These are phyloP conservation scores for Talaromyces verruculosus DNA, from an alignment of 2,329 filamentous ascomycete genomes.

Conservation along the genomic window DNA sequence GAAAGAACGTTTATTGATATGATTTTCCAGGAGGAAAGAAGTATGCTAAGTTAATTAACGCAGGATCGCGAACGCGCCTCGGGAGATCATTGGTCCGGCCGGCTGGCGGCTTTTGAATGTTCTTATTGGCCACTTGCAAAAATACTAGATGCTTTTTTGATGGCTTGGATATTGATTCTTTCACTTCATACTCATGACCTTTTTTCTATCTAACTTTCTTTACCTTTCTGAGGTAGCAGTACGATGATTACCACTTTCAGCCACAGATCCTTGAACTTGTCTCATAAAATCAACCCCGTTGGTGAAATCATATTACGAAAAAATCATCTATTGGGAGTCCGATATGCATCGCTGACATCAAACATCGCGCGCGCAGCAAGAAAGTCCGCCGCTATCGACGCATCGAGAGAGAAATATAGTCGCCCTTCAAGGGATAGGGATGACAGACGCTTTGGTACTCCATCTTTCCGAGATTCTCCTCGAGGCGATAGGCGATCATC, in stretches of 20 bases:
- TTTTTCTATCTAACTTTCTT: neutral
- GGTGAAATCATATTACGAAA: slow-evolving; percentile 6
- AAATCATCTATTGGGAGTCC: slow-evolving; percentile 29
- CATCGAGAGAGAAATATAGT: neutral
- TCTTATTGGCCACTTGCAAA: neutral
- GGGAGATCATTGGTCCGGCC: slow-evolving; percentile 12
- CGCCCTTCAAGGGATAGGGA: neutral
- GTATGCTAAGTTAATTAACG: slow-evolving; percentile 4
- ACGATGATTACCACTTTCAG: slow-evolving; percentile 8
- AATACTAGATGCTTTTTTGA: neutral
- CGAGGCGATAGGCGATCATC: neutral
- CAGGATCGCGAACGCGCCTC: slow-evolving; percentile 6
- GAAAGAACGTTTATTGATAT: neutral
- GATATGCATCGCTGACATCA: slow-evolving; percentile 61
- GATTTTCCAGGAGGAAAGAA: neutral
- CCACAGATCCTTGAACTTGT: slow-evolving; percentile 4
- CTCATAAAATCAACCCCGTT: slow-evolving; percentile 3
- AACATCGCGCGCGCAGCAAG: slow-evolving; percentile 69
- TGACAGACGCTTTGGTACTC: neutral
- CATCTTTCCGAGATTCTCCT: neutral
- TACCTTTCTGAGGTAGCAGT: neutral
- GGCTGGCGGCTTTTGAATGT: neutral
- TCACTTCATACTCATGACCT: neutral
- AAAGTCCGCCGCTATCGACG: slow-evolving; percentile 35
- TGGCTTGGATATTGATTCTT: neutral